A percentile compares a stretch with the other conserved stretches of the same genome.
phyloP scores from a whole-genome alignment of 495 filamentous ascomycete species.

The Tuber brumale region DNA sequence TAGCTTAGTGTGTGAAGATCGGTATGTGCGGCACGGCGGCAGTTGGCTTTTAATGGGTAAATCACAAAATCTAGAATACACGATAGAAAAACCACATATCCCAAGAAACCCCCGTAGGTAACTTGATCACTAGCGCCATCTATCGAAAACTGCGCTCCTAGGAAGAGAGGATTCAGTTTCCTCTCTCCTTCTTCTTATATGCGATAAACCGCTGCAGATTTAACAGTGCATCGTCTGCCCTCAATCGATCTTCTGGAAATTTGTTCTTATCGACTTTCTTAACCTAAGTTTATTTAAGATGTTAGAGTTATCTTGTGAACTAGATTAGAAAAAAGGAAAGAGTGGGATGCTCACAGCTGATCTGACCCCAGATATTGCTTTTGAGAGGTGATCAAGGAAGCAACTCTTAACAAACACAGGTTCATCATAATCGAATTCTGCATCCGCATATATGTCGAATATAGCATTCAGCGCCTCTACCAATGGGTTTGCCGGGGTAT shows the following conservation, averaged over 20 bases:
- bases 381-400: slow-evolving; percentile 55
- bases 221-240: slow-evolving; percentile 53
- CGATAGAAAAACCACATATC: not conserved
- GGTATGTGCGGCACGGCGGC: not conserved
- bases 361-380: slow-evolving; percentile 48
- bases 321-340: not conserved
- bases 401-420: slow-evolving; percentile 56
- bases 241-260: slow-evolving; percentile 48
- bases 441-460: slow-evolving; percentile 58
- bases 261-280: slow-evolving; percentile 55
- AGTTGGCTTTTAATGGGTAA: not conserved
- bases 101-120: not conserved
- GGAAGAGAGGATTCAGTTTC: not conserved
- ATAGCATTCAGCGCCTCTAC: slow-evolving; percentile 57
- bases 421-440: slow-evolving; percentile 49
- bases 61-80: not conserved
- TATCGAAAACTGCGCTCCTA: not conserved
- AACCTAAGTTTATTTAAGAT: slow-evolving; percentile 27
- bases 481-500: slow-evolving; percentile 48
- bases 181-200: slow-evolving; percentile 53
- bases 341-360: slow-evolving; percentile 41
- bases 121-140: not conserved
- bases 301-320: not conserved
- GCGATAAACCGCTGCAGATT: slow-evolving; percentile 55
- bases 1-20: not conserved